phyloP scores from a whole-genome alignment of 75 land plant genomes.

The Cryptomeria japonica region DNA sequence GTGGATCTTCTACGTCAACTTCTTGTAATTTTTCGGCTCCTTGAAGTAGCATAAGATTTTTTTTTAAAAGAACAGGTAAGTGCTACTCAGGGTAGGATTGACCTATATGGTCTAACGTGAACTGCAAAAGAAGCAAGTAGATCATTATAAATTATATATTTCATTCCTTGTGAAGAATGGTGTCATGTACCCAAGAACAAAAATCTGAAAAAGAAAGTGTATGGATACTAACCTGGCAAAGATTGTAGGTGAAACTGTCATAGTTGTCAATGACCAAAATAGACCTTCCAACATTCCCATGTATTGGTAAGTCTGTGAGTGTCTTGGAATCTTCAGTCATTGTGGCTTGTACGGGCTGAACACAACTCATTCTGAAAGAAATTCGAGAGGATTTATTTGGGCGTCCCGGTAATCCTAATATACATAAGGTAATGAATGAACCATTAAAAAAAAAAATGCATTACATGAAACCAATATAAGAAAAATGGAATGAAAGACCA shows the following conservation, averaged over 20 bases:
- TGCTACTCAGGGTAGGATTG: neutral
- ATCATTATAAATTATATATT: neutral
- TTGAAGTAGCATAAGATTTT: neutral
- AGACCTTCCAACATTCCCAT: slow-evolving; percentile 21
- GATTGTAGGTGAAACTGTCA: slow-evolving; percentile 98
- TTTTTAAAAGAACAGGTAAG: neutral
- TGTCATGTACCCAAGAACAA: neutral
- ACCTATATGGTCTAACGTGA: neutral
- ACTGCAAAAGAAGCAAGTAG: neutral
- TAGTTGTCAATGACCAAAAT: slow-evolving; percentile 97
- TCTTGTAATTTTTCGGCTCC: neutral
- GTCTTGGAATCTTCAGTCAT: neutral
- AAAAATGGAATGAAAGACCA: neutral
- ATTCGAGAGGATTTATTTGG: neutral
- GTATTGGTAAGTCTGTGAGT: neutral
- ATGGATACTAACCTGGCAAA: slow-evolving; percentile 72
- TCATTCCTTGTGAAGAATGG: neutral
- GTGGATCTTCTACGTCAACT: no score
- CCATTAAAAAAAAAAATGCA: neutral
- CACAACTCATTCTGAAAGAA: neutral
- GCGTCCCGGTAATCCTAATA: neutral
- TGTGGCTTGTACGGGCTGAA: neutral
- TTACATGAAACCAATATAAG: neutral
- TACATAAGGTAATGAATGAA: neutral
- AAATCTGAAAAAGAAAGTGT: neutral